phyloP scores from a whole-genome alignment of 148 eudicot genomes.

The Selenicereus undatus region DNA sequence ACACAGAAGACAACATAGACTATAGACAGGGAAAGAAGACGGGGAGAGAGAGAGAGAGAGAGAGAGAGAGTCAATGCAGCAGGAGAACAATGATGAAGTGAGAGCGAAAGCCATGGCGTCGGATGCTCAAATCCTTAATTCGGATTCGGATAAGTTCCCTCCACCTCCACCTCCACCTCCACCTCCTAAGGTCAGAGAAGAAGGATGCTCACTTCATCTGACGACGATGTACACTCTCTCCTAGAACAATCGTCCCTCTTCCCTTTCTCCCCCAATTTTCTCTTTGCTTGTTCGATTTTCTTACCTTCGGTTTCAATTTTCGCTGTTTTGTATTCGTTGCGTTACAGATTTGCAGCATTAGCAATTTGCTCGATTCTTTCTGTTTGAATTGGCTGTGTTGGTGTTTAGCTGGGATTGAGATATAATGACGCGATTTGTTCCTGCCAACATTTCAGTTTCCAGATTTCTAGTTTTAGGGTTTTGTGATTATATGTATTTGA shows the following conservation, averaged over 20 bases:
- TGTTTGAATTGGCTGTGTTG: background rate
- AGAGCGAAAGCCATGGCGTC: slow-evolving; percentile 21
- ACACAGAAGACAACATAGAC: no score
- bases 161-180: no score
- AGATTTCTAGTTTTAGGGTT: background rate
- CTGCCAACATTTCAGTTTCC: background rate
- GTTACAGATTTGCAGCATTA: background rate
- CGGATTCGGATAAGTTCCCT: background rate
- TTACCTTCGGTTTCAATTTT: background rate
- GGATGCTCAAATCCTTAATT: slow-evolving; percentile 10
- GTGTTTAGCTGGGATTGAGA: no score
- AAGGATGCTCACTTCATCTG: slow-evolving; percentile 38
- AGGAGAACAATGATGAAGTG: background rate
- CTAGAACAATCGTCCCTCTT: background rate
- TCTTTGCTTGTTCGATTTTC: background rate
- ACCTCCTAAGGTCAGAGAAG: slow-evolving; percentile 30
- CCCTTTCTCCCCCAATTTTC: background rate
- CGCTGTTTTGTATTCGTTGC: background rate
- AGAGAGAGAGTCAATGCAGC: background rate
- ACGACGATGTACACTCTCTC: slow-evolving; percentile 32
- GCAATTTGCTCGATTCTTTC: background rate
- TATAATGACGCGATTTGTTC: background rate
- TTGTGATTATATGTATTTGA: background rate
- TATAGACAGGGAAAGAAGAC: background rate
- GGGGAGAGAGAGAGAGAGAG: no score